Conservation (phyloP, 148 eudicot species). For the Chenopodium berlandieri region DNA sequence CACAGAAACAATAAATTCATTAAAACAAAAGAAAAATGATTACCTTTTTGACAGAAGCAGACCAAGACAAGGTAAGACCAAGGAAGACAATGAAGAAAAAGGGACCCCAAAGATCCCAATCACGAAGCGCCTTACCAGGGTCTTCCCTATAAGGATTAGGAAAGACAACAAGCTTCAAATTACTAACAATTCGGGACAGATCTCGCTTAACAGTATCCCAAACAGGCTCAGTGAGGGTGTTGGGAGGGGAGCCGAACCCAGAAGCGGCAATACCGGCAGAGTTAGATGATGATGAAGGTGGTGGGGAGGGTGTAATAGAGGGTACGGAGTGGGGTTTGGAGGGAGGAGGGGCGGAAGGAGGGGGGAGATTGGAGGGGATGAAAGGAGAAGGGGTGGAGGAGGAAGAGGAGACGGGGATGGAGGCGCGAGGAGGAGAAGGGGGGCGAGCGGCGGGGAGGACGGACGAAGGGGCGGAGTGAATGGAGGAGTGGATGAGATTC, state of each 20-base stretch:
- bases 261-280: conserved; percentile 23
- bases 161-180: conserved; percentile 90
- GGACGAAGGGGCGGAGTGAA: conserved; percentile 37
- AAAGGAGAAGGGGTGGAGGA: conserved; percentile 38
- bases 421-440: conserved; percentile 49
- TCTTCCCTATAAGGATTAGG: conserved; percentile 93
- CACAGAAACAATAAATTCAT: no score
- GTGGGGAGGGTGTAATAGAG: conserved; percentile 34
- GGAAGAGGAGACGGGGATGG: conserved; percentile 35
- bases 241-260: conserved; percentile 64
- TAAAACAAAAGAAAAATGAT: not conserved
- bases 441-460: conserved; percentile 55
- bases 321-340: conserved; percentile 12
- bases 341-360: conserved; percentile 35
- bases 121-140: conserved; percentile 88
- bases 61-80: conserved; percentile 92
- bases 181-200: conserved; percentile 79
- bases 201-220: conserved; percentile 95
- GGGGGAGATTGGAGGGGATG: conserved; percentile 43
- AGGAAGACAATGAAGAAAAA: conserved; percentile 94
- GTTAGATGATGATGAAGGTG: conserved; percentile 17
- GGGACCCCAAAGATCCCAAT: conserved; percentile 99
- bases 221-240: conserved; percentile 90
- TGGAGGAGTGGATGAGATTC: conserved; percentile 62
- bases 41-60: conserved; percentile 95